Base-by-base conservation (phyloP, 192 early-diverging fungal species). In the Ambispora gerdemannii region DNA sequence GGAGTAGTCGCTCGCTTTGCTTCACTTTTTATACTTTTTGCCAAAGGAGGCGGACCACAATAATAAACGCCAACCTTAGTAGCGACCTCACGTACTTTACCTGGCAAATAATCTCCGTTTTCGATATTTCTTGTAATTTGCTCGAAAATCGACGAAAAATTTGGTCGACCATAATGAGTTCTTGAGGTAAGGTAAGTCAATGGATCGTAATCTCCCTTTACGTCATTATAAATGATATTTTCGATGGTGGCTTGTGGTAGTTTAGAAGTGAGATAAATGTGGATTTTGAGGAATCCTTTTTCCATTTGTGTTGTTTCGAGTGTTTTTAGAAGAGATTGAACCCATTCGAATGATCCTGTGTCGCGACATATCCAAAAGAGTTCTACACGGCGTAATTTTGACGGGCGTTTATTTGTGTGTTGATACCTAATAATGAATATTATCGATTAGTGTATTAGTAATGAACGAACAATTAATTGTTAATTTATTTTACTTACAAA, bases 31-130 rank as follows among this genome's bases (percentile, higher is more conserved):
- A 93, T 63, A 24, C 74, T 76, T 35, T 83, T 79, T 52, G 85
- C 88, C 77, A 92, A 80, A 0, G 81, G 78, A 32, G 81, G 81
- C 19, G 90, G 91, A 6, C 93, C 93, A 72, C 93, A 94, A 77
- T 88, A 92, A 78, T 92, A 93, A 33, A 94, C 90, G 19, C 91
- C 93, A 8, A 94, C 84, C 43, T 89, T 83, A 0, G 82, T 73
- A 1, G 75, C 64, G 0, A 84, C 73, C 56, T 82, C 81, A 49
- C 77, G 76, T 34, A 72, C 80, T 11, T 80, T 80, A 20, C 74
- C 76, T 4, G 79, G 79, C 67, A 80, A 73, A 47, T 80, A 80
- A 3, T 67, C 75, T 1, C 79, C 79, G 50, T 58, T 60, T 6
- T 49, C 67, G 38, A 80, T 80, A 0, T 73, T 73, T 60, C 70